Base-by-base conservation (phyloP, 352 stramenopile genomes). In the Pythium myriotylum region DNA sequence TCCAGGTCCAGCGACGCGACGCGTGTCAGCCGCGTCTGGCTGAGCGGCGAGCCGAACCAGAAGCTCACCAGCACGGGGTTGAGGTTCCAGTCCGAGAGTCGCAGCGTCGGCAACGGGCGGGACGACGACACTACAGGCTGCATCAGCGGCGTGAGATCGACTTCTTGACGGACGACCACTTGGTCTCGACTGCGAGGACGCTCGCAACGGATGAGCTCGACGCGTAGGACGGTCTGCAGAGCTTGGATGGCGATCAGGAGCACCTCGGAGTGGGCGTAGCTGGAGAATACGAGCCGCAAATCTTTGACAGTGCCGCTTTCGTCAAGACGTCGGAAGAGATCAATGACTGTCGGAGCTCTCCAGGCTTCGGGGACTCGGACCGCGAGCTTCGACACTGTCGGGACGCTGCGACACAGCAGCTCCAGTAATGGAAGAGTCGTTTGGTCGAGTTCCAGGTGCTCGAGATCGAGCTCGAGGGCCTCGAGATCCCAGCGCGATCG, bases 111-210 rank as follows among this genome's bases (percentile, higher is more conserved):
- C 17, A 13, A 10, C 14, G 33, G 14, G 17, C 16, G 8, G 7
- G 42, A 22, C 12, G 42, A 9, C 1, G 20, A 19, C 3, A 22
- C 20, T 4, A 23, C 14, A 1, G 42, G 42, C 7, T 22, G 42
- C 19, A 49, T 32, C 17, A 49, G 23, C 42, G 3, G 17, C 19
- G 42, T 49, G 42, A 49, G 42, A 17, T 49, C 42, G 17, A 49
- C 42, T n/a, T 49, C 42, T 9, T 27, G 42, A 13, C 16, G 6
- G 19, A n/a, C 10, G 19, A 12, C 12, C 42, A 49, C 33, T 8
- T 14, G 33, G 33, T 40, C 14, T 14, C 33, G 33, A 8, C 33
- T 40, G 8, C 14, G 33, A 8, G 8, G 33, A 40, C 8, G 33
- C 33, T 40, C 33, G 33, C 33, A 14, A 40, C 33, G 14, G 4